Evolutionary conservation across 768 basidiomycete genomes (phyloP).

Genomic region (Rhodosporidiobolus sp.): DNA sequence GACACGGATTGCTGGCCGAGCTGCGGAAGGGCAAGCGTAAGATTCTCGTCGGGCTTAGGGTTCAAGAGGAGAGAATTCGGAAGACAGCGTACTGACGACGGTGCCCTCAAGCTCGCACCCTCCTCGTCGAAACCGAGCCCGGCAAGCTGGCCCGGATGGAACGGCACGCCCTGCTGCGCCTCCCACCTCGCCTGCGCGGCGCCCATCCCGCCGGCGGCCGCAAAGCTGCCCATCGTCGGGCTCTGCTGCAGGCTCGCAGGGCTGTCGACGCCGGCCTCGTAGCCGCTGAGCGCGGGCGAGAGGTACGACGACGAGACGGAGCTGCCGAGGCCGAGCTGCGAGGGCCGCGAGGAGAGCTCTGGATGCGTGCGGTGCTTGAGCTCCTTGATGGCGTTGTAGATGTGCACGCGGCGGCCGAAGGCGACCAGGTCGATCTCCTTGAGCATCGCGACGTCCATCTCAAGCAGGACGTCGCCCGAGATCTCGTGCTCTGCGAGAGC

Average conservation of each 20-base stretch:
- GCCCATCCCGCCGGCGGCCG: neutral
- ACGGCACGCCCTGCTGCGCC: neutral
- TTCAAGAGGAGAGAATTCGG: neutral
- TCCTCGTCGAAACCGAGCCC: constrained; percentile 29
- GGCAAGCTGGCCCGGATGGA: neutral
- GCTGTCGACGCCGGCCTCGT: constrained; percentile 18
- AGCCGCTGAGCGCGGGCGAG: constrained; percentile 12
- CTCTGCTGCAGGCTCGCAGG: neutral
- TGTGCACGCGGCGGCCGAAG: constrained; percentile 89
- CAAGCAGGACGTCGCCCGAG: constrained; percentile 91
- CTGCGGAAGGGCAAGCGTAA: neutral
- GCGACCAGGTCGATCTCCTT: constrained; percentile 94
- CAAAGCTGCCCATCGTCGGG: no score
- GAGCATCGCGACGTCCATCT: constrained; percentile 84
- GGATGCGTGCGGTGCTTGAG: constrained; percentile 54
- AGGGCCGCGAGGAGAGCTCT: neutral
- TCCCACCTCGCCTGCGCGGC: constrained; percentile 1
- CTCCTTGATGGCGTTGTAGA: constrained; percentile 87
- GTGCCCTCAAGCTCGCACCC: constrained; percentile 8
- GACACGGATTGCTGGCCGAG: constrained; percentile 22
- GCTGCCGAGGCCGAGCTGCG: neutral
- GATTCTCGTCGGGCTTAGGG: no score
- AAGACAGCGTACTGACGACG: constrained; percentile 14
- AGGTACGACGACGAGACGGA: neutral
- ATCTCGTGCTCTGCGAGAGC: constrained; percentile 83